A percentile compares a stretch with the other conserved stretches of the same genome.
These are phyloP conservation scores for Artemisia annua DNA, from an alignment of 129 eudicot genomes.

Conservation along the genomic window DNA sequence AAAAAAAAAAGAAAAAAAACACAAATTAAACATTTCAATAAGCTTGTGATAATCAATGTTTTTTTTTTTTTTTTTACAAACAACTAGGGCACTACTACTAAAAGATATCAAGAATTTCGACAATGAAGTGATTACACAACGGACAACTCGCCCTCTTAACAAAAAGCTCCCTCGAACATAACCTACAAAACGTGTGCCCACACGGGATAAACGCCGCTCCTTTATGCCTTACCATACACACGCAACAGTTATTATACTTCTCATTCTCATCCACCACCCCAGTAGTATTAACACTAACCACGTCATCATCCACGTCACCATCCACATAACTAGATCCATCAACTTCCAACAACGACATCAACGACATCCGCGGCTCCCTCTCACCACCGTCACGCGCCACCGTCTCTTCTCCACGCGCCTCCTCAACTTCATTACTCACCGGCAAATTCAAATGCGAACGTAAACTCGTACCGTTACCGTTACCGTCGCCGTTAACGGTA, in stretches of 20 bases:
- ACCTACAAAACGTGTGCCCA: slow-evolving; percentile 91
- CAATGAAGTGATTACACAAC: slow-evolving; percentile 69
- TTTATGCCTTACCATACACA: slow-evolving; percentile 91
- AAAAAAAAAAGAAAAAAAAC: too few species aligned
- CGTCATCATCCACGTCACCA: slow-evolving; percentile 42
- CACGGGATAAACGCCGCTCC: slow-evolving; percentile 93
- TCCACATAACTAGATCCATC: slow-evolving; percentile 48
- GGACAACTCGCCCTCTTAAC: slow-evolving; percentile 87
- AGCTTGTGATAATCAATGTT: too few species aligned
- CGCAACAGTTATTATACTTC: slow-evolving; percentile 60
- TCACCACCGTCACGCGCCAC: slow-evolving; percentile 7
- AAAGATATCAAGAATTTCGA: slow-evolving; percentile 94
- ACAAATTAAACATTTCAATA: too few species aligned
- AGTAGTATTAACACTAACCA: slow-evolving; percentile 20
- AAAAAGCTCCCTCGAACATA: slow-evolving; percentile 83
- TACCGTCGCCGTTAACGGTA: slow-evolving; percentile 16
- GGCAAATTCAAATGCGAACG: too few species aligned
- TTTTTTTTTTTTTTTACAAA: background rate
- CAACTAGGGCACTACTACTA: slow-evolving; percentile 12
- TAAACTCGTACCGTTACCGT: background rate
- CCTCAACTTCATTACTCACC: slow-evolving; percentile 1
- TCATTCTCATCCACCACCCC: slow-evolving; percentile 23
- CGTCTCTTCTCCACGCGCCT: slow-evolving; percentile 31
- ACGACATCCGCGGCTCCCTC: slow-evolving; percentile 52
- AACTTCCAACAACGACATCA: slow-evolving; percentile 80